Conservation (phyloP, 2,329 filamentous ascomycete genomes). For the Diaporthe citrichinensis region DNA sequence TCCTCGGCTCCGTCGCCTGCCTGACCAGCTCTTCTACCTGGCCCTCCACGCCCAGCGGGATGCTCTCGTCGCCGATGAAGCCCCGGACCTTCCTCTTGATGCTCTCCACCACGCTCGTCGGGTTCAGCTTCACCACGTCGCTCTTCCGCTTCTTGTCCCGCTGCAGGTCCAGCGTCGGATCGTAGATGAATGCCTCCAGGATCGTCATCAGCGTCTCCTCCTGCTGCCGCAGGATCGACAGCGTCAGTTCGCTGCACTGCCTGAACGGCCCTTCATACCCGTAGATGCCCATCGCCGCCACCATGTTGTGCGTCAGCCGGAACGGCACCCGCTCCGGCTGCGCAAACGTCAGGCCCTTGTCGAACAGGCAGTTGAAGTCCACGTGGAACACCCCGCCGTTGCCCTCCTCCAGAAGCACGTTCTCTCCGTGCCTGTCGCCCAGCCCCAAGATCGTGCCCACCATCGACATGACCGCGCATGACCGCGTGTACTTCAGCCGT, state of each 20-base stretch:
- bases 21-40: conserved; percentile 97
- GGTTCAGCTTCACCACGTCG: conserved; percentile 65
- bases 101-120: conserved; percentile 85
- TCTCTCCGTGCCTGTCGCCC: conserved; percentile 96
- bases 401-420: conserved; percentile 93
- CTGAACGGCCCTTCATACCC: conserved; percentile 95
- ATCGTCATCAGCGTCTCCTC: conserved; percentile 98
- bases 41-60: conserved; percentile 93
- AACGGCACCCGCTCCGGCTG: conserved; percentile 97
- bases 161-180: conserved; percentile 94
- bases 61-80: conserved; percentile 86
- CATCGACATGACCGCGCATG: conserved; percentile 99
- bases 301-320: conserved; percentile 98
- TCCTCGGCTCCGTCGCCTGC: conserved; percentile 84
- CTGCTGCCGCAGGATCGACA: conserved; percentile 87
- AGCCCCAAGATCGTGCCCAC: conserved; percentile 94
- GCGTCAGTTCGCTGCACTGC: conserved; percentile 89
- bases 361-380: conserved; percentile 99
- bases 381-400: conserved; percentile 97
- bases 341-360: conserved; percentile 95
- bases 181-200: conserved; percentile 95
- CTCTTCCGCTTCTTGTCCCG: conserved; percentile 73
- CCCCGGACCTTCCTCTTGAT: conserved; percentile 91
- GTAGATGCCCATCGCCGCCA: conserved; percentile 95
- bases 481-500: conserved; percentile 89